Evolutionary conservation across 2,329 filamentous ascomycete species (phyloP).

Genomic region (Domatiomyces catenatus): DNA sequence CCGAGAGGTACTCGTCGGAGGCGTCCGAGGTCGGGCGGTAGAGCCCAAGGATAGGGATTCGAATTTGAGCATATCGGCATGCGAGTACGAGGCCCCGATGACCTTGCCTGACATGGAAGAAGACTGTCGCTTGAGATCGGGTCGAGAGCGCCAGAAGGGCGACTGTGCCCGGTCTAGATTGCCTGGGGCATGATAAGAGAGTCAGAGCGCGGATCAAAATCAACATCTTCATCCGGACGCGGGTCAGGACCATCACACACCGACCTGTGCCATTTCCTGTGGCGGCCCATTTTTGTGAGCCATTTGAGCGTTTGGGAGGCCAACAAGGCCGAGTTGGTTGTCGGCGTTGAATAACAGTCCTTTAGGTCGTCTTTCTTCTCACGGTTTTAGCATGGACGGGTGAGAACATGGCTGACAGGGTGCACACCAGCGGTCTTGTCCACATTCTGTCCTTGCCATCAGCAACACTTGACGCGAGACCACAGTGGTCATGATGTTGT

Average conservation of each 20-base stretch:
- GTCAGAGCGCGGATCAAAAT: not conserved
- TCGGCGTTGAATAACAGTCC: not conserved
- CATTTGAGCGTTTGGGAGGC: slow-evolving; percentile 13
- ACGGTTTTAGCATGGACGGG: slow-evolving; percentile 9
- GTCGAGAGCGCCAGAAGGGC: slow-evolving; percentile 65
- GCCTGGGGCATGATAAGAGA: not conserved
- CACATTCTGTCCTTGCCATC: slow-evolving; percentile 3
- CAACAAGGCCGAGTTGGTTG: not conserved
- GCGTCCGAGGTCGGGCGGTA: slow-evolving; percentile 20
- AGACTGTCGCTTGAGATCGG: slow-evolving; percentile 20
- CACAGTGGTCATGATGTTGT: not conserved
- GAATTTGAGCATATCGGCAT: slow-evolving; percentile 85
- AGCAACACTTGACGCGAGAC: not conserved
- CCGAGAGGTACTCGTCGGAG: slow-evolving; percentile 12
- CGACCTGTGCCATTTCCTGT: slow-evolving; percentile 97
- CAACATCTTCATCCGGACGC: not conserved
- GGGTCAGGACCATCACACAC: slow-evolving; percentile 44
- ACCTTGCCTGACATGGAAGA: slow-evolving; percentile 45
- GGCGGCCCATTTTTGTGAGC: slow-evolving; percentile 49
- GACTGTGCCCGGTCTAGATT: slow-evolving; percentile 39
- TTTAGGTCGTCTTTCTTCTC: slow-evolving; percentile 9
- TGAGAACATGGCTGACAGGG: slow-evolving; percentile 10
- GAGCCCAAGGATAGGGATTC: slow-evolving; percentile 43
- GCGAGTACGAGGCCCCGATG: slow-evolving; percentile 88
- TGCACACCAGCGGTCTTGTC: not conserved